Conservation (phyloP, 495 filamentous ascomycete species). For the Amorphotheca resinae region DNA sequence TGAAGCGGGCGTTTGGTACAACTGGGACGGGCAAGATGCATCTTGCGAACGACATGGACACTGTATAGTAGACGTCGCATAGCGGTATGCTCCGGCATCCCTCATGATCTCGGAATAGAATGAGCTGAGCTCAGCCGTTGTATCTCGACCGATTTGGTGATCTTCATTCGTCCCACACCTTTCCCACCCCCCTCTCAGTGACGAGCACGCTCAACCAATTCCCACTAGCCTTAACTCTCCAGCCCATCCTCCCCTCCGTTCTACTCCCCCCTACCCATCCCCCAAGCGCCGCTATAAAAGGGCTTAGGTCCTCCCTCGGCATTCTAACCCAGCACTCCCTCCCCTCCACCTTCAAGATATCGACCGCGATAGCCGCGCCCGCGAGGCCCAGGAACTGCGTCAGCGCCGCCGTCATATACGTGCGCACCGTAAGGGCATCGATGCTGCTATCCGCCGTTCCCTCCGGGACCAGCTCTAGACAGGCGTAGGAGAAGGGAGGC, state of each 20-base stretch:
- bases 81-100: neutral
- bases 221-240: constrained; percentile 44
- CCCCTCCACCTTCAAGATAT: constrained; percentile 56
- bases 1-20: constrained; percentile 7
- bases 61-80: constrained; percentile 3
- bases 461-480: constrained; percentile 7
- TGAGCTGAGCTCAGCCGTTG: neutral
- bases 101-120: neutral
- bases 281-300: constrained; percentile 54
- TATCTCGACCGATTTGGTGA: neutral
- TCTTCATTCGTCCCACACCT: constrained; percentile 14
- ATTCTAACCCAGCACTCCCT: constrained; percentile 60
- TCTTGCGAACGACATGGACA: neutral
- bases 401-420: constrained; percentile 60
- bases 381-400: constrained; percentile 68
- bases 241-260: constrained; percentile 32
- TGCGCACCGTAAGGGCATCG: constrained; percentile 62
- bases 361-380: constrained; percentile 65
- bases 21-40: constrained; percentile 2
- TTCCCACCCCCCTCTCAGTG: neutral
- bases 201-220: constrained; percentile 35
- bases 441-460: constrained; percentile 20
- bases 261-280: constrained; percentile 41
- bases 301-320: constrained; percentile 52
- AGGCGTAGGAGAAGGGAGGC: constrained; percentile 17